Conservation (phyloP, 306 rosid genomes). For the Trifolium pratense region DNA sequence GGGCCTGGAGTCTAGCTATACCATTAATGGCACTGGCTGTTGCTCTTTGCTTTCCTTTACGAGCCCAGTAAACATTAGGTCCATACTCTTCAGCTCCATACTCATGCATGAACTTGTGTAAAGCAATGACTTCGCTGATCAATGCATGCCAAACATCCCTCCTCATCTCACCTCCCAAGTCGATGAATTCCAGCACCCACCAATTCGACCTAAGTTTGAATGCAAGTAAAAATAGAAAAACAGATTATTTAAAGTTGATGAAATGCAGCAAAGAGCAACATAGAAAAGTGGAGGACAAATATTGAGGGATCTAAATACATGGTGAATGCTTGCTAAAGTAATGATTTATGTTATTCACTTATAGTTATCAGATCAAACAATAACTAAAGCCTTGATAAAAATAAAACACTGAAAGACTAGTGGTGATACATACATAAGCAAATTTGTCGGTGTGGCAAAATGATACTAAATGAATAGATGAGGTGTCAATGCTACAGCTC, state of each 20-base stretch:
- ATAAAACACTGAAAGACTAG: no score
- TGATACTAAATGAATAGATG: neutral
- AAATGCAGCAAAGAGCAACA: slow-evolving; percentile 29
- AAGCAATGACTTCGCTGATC: slow-evolving; percentile 73
- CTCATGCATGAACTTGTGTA: slow-evolving; percentile 75
- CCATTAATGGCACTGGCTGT: slow-evolving; percentile 64
- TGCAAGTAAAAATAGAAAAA: slow-evolving; percentile 35
- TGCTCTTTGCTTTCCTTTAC: slow-evolving; percentile 82
- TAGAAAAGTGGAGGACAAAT: neutral
- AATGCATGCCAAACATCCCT: slow-evolving; percentile 94
- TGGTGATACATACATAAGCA: no score
- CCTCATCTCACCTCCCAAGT: slow-evolving; percentile 98
- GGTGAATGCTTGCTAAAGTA: neutral
- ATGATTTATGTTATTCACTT: slow-evolving; percentile 12
- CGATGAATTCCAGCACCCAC: slow-evolving; percentile 91
- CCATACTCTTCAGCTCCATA: slow-evolving; percentile 80
- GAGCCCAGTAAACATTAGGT: slow-evolving; percentile 73
- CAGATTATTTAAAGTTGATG: slow-evolving; percentile 13
- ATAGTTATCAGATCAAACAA: neutral
- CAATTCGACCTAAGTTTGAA: slow-evolving; percentile 57
- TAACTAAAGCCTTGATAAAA: neutral
- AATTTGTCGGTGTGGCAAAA: no score
- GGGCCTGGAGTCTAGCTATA: slow-evolving; percentile 87
- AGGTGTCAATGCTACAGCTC: neutral
- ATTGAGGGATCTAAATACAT: slow-evolving; percentile 8